phyloP scores from a whole-genome alignment of 345 rosid species.

The Moricandia arvensis region DNA sequence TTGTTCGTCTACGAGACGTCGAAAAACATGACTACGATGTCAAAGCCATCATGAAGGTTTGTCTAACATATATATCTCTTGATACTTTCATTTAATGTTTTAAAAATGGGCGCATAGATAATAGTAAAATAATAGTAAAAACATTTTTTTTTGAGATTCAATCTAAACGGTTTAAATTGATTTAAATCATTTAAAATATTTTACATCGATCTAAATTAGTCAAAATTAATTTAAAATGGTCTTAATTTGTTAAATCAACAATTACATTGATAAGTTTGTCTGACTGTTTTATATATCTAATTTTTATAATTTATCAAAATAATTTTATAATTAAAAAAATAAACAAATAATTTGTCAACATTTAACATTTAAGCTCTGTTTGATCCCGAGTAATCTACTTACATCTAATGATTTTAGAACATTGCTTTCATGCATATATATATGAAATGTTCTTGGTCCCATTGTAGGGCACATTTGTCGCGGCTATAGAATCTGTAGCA shows the following conservation, averaged over 20 bases:
- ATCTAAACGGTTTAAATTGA: not conserved
- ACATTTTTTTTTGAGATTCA: no score
- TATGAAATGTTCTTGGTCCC: not conserved
- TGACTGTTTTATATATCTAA: not conserved
- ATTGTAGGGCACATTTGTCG: constrained; percentile 31
- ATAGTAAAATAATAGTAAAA: no score
- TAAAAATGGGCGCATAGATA: not conserved
- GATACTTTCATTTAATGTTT: not conserved
- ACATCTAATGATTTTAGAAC: no score
- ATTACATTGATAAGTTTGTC: not conserved
- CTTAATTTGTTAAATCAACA: not conserved
- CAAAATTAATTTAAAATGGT: not conserved
- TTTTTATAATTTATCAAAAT: not conserved
- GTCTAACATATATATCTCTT: not conserved
- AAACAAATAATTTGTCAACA: not conserved
- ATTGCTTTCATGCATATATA: not conserved
- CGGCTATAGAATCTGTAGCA: constrained; percentile 31
- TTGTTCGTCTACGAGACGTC: constrained; percentile 30
- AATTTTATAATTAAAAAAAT: not conserved
- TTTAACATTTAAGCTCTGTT: no score
- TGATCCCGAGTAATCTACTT: no score
- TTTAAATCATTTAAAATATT: no score
- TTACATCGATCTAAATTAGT: no score
- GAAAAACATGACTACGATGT: constrained; percentile 29
- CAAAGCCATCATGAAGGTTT: constrained; percentile 40